phyloP scores from a whole-genome alignment of 208 protist species.

The Novymonas esmeraldas region DNA sequence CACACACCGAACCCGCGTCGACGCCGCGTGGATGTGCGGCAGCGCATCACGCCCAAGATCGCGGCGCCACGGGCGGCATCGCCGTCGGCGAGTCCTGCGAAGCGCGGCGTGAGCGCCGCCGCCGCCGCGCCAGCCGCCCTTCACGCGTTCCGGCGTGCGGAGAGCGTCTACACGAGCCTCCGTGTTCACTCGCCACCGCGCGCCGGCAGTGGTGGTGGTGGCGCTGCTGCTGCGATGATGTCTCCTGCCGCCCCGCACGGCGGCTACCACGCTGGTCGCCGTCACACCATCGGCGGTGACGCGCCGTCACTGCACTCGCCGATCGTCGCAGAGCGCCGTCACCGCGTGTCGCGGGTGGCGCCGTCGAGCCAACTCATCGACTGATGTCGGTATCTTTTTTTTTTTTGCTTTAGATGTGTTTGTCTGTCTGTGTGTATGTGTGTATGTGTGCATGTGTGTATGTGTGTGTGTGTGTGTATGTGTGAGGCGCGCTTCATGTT shows the following conservation, averaged over 20 bases:
- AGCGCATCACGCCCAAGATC: not conserved
- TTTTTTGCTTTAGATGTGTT: not conserved
- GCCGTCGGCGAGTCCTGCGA: not conserved
- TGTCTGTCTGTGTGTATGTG: not conserved
- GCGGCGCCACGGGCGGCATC: not conserved
- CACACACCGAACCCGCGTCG: not conserved
- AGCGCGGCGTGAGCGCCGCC: not conserved
- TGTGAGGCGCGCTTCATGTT: not conserved
- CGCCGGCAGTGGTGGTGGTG: too few species aligned
- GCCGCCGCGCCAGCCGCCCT: slow-evolving; percentile 2
- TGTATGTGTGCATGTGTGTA: not conserved
- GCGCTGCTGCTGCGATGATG: too few species aligned
- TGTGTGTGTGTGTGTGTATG: not conserved
- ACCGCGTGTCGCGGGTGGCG: slow-evolving; percentile 5
- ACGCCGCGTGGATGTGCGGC: slow-evolving; percentile 5
- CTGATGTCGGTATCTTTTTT: not conserved
- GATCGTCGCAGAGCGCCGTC: not conserved
- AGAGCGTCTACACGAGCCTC: slow-evolving; percentile 2
- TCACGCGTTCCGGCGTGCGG: not conserved
- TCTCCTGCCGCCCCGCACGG: not conserved
- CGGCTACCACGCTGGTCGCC: slow-evolving; percentile 4
- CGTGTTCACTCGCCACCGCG: not conserved
- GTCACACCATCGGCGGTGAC: slow-evolving; percentile 19
- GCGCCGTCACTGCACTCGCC: not conserved
- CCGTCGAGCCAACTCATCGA: not conserved